These are phyloP conservation scores for Odonthalia washingtoniensis DNA, from an alignment of 31 red algal species.

Conservation along the genomic window DNA sequence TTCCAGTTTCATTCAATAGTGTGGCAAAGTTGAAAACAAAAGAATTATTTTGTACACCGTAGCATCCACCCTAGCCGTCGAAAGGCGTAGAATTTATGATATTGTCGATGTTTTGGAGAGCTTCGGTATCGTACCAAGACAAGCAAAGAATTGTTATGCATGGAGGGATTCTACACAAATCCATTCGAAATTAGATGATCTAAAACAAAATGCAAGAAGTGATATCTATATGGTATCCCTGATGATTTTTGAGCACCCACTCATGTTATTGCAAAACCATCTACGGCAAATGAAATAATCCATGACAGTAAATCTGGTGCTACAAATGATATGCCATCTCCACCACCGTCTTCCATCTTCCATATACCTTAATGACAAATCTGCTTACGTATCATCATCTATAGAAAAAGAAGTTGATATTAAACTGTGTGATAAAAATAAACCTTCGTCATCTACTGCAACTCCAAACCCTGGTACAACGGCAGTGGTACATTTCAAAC, in stretches of 20 bases:
- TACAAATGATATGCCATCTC: too few relatives aligned
- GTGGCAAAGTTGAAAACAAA: conserved; percentile 24
- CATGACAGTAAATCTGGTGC: too few relatives aligned
- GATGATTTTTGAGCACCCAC: conserved; percentile 65
- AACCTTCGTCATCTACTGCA: not conserved
- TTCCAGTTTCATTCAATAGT: conserved; percentile 55
- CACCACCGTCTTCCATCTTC: not conserved
- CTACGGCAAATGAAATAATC: not conserved
- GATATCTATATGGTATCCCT: conserved; percentile 60
- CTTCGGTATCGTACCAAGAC: conserved; percentile 81
- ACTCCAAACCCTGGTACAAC: too few relatives aligned
- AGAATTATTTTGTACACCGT: conserved; percentile 88
- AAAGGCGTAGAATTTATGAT: conserved; percentile 95
- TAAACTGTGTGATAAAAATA: not conserved
- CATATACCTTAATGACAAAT: conserved; percentile 10
- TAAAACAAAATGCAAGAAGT: conserved; percentile 37
- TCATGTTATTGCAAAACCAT: not conserved
- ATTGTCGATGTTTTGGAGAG: conserved; percentile 97
- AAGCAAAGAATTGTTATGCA: conserved; percentile 90
- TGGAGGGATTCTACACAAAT: conserved; percentile 80
- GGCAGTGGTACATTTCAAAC: too few relatives aligned
- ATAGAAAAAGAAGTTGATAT: conserved; percentile 57
- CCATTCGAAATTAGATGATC: conserved; percentile 48
- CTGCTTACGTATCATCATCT: conserved; percentile 41
- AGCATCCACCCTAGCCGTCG: conserved; percentile 72